A percentile compares a stretch with the other conserved stretches of the same genome.
Conservation (phyloP, 192 early-diverging fungal genomes). For the Lunasporangiospora selenospora region DNA sequence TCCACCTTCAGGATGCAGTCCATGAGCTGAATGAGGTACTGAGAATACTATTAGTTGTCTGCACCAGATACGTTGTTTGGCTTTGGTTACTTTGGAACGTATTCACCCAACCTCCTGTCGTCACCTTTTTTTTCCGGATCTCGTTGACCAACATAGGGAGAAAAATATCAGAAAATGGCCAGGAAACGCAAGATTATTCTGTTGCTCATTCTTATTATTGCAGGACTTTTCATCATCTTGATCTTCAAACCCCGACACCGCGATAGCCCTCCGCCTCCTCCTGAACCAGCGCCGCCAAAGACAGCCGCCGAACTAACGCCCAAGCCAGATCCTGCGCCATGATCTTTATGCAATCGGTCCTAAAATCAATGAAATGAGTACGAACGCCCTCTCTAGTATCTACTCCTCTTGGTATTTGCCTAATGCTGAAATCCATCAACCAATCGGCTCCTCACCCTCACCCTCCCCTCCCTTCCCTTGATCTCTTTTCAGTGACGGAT, state of each 20-base stretch:
- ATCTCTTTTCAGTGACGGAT: too few relatives aligned
- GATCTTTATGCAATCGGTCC: too few relatives aligned
- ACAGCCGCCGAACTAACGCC: not conserved
- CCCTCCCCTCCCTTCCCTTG: too few relatives aligned
- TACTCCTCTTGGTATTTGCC: too few relatives aligned
- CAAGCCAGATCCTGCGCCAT: too few relatives aligned
- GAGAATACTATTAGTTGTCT: not conserved
- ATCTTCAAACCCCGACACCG: conserved; percentile 64
- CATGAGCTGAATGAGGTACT: conserved; percentile 79
- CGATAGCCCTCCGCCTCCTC: not conserved
- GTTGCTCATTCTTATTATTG: conserved; percentile 76
- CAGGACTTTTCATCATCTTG: conserved; percentile 81
- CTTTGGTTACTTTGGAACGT: not conserved
- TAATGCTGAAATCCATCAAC: too few relatives aligned
- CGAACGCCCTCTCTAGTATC: too few relatives aligned
- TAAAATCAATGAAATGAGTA: too few relatives aligned
- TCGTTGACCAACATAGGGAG: conserved; percentile 57
- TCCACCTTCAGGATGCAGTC: conserved; percentile 84
- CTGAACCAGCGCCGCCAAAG: not conserved
- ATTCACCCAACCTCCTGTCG: too few relatives aligned
- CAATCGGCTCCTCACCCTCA: too few relatives aligned
- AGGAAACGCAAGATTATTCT: conserved; percentile 87
- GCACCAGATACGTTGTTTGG: not conserved
- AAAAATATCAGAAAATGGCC: conserved; percentile 81
- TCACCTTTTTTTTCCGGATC: not conserved